Evolutionary conservation across 2,329 filamentous ascomycete species (phyloP), one percentile per base, ranked within the genome.

Genomic region (Cylindrodendrum hubeiense): DNA sequence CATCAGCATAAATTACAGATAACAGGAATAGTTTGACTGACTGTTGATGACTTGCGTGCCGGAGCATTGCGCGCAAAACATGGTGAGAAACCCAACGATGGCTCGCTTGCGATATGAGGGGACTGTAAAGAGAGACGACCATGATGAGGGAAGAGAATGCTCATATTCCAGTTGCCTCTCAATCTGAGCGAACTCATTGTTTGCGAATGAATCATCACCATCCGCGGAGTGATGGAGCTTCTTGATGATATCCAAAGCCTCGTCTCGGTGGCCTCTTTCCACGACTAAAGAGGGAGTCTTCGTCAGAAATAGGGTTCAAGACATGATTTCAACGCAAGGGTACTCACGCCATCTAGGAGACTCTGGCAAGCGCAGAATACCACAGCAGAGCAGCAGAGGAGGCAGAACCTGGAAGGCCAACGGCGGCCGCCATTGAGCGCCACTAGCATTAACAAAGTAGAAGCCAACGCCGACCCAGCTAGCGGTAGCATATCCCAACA

Each of bases 21-120:
- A n/a, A n/a, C n/a, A n/a, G n/a, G n/a, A n/a, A n/a, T n/a, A n/a
- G n/a, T n/a, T n/a, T n/a, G n/a, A n/a, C n/a, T n/a, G n/a, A n/a
- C n/a, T 58, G 54, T 49, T 58, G 44, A 58, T 58, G n/a, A 58
- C 24, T 15, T 22, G 26, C 3, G 54, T 58, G 4, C 41, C 54
- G 4, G 54, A 49, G 17, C 26, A 37, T 19, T 58, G 54, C 2
- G 43, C 54, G 17, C 43, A 30, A 13, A 58, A 47, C 26, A 49
- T 49, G 12, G 54, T 58, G 15, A 58, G 19, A 21, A 58, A 58
- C 4, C 54, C 54, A 2, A 58, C 19, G 9, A 58, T 39, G 9
- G 39, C 41, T 8, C 54, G n/a, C 28, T 49, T 58, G 22, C 33
- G n/a, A 9, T 53, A 41, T 12, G 19, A 12, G 24, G 50, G n/a